These are phyloP conservation scores for Cordyceps militaris DNA, from an alignment of 2,329 filamentous ascomycete species.

Conservation along the genomic window DNA sequence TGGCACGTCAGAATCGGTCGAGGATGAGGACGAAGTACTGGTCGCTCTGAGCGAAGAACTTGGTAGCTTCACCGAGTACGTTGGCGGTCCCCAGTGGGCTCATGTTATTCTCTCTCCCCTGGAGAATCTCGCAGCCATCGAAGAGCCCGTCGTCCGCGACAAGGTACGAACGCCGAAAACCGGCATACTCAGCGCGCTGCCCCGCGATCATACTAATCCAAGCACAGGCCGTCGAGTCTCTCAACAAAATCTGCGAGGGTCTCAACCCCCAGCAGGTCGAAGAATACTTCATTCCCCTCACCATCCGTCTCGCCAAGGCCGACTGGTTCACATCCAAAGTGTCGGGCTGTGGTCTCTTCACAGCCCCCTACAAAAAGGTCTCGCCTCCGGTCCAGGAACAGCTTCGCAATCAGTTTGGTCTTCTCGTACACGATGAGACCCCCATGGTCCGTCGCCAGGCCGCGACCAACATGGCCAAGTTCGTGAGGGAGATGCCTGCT, in stretches of 20 bases:
- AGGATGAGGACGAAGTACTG: slow-evolving; percentile 97
- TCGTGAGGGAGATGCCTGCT: slow-evolving; percentile 93
- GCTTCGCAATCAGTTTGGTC: slow-evolving; percentile 83
- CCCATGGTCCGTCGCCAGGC: slow-evolving; percentile 98
- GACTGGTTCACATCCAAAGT: slow-evolving; percentile 99
- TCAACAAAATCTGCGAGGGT: slow-evolving; percentile 97
- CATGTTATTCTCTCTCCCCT: slow-evolving; percentile 95
- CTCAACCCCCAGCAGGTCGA: slow-evolving; percentile 89
- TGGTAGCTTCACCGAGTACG: slow-evolving; percentile 94
- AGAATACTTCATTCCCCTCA: slow-evolving; percentile 94
- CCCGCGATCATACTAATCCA: neutral
- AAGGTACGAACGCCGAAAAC: slow-evolving; percentile 56
- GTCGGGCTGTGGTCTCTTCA: slow-evolving; percentile 93
- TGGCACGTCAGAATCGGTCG: slow-evolving; percentile 72
- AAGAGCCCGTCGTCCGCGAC: slow-evolving; percentile 94
- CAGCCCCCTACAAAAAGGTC: slow-evolving; percentile 86
- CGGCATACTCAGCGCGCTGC: neutral
- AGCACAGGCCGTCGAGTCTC: slow-evolving; percentile 83
- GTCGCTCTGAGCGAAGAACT: slow-evolving; percentile 96
- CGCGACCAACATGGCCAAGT: slow-evolving; percentile 93
- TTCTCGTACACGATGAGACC: slow-evolving; percentile 94
- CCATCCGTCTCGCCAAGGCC: slow-evolving; percentile 92
- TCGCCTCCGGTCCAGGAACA: slow-evolving; percentile 81
- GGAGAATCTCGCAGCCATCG: slow-evolving; percentile 96
- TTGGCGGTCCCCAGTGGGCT: slow-evolving; percentile 86